Conservation (phyloP, 441 rosid genomes). For the Gossypium davidsonii region DNA sequence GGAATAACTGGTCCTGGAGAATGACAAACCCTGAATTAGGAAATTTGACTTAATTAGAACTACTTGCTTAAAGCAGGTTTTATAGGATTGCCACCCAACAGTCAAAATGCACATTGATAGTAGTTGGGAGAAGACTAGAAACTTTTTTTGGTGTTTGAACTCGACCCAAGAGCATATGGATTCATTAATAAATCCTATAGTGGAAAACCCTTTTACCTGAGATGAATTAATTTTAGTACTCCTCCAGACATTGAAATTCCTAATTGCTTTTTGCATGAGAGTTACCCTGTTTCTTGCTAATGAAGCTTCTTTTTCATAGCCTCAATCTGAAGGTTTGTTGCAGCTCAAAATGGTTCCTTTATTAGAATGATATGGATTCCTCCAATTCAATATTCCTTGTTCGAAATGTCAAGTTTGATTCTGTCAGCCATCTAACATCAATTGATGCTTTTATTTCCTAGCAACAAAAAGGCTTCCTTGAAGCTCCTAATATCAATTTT, state of each 20-base stretch:
- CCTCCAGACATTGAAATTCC: neutral
- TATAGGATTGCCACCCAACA: neutral
- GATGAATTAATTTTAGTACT: neutral
- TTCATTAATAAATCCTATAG: neutral
- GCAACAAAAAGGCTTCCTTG: neutral
- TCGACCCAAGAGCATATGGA: neutral
- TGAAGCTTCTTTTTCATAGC: constrained; percentile 2
- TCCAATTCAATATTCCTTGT: neutral
- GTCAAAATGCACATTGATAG: neutral
- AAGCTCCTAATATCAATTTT: neutral
- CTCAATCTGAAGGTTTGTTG: neutral
- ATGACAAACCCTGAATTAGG: neutral
- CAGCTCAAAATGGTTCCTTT: neutral
- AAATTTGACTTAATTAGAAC: neutral
- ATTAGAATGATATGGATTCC: neutral
- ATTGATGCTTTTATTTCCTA: neutral
- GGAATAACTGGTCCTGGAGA: neutral
- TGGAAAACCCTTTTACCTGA: neutral
- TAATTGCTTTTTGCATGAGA: neutral
- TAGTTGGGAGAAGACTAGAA: neutral
- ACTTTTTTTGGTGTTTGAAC: neutral
- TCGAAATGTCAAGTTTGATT: neutral
- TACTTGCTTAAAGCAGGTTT: neutral
- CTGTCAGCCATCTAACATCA: neutral
- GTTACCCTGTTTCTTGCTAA: neutral